Base-by-base conservation (phyloP, 306 rosid species). In the Rosa persica region DNA sequence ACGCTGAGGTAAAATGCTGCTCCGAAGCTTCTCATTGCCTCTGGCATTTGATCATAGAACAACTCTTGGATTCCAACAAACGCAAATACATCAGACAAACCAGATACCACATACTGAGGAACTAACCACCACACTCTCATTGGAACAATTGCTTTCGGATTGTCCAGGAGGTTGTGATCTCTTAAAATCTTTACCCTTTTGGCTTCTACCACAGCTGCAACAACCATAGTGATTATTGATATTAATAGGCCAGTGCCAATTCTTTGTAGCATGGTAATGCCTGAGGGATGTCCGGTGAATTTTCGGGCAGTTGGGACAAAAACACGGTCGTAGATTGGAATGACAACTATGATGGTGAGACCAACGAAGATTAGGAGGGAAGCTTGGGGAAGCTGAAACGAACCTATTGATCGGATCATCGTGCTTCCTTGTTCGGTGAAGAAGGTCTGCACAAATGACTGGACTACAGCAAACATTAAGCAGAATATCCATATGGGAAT, bases 81-180 rank as follows among this genome's bases (percentile, higher is more conserved):
- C 5, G 97, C 15, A 16, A 91, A 85, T 6, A 88, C 89, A 34
- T 91, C 92, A 6, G 93, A 78, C 0, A 90, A 40, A 0, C 97
- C 92, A 3, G 87, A 86, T 3, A 90, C 49, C 70, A 85, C 42
- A 74, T 85, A 93, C 38, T 91, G 97, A 70, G 98, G 98, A 39
- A 93, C 87, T 15, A 93, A 20, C 97, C 98, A 93, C 96, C 97
- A 91, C 51, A 90, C 74, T 51, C 60, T 78, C 81, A 93, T 91
- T 4, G 98, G 97, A 2, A 93, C 36, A 5, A 76, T 47, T n/a
- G 83, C 86, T 72, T 70, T 86, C 0, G 89, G 90, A 27, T 72
- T 61, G 81, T 91, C 96, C 2, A 84, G 16, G 66, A 91, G 87
- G 20, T 81, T 79, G 39, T 83, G 36, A 0, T 81, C 72, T 69